phyloP scores from a whole-genome alignment of 352 stramenopile species.

The Halophytophthora batemanensis region DNA sequence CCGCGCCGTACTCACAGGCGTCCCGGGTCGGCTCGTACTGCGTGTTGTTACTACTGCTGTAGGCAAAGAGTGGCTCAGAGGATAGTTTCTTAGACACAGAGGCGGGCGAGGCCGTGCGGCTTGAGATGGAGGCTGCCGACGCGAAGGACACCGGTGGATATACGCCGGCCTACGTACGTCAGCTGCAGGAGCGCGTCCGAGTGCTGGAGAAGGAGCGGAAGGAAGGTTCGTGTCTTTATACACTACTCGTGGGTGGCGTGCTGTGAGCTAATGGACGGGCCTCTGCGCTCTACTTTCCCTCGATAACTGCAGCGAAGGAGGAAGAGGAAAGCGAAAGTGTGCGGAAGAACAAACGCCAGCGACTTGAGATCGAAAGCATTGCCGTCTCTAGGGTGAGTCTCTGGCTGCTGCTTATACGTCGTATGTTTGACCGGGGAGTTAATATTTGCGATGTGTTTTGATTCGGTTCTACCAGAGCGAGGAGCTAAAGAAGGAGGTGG shows the following conservation, averaged over 20 bases:
- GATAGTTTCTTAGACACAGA: constrained; percentile 38
- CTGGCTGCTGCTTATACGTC: neutral
- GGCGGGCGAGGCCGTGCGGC: constrained; percentile 21
- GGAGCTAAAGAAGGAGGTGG: constrained; percentile 46
- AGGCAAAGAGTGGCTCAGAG: constrained; percentile 17
- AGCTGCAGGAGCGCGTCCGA: constrained; percentile 33
- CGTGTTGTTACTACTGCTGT: neutral
- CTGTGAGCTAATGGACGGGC: neutral
- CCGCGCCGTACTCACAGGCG: too few species aligned
- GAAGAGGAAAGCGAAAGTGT: constrained; percentile 21
- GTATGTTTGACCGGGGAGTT: too few species aligned
- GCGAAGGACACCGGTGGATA: constrained; percentile 3
- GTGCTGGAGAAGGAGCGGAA: constrained; percentile 29
- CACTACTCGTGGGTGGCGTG: too few species aligned
- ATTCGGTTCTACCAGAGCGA: constrained; percentile 29
- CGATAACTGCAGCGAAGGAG: constrained; percentile 19
- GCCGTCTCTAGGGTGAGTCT: constrained; percentile 50
- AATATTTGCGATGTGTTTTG: too few species aligned
- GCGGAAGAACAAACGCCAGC: constrained; percentile 42
- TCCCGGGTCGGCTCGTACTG: neutral
- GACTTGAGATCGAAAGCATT: constrained; percentile 55
- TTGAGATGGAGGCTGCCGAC: constrained; percentile 3
- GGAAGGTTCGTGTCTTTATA: constrained; percentile 23
- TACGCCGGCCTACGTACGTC: constrained; percentile 17
- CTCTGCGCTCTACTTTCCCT: neutral